A percentile compares a stretch with the other conserved stretches of the same genome.
phyloP scores from a whole-genome alignment of 2,329 filamentous ascomycete genomes.

The Cytospora piceicola region DNA sequence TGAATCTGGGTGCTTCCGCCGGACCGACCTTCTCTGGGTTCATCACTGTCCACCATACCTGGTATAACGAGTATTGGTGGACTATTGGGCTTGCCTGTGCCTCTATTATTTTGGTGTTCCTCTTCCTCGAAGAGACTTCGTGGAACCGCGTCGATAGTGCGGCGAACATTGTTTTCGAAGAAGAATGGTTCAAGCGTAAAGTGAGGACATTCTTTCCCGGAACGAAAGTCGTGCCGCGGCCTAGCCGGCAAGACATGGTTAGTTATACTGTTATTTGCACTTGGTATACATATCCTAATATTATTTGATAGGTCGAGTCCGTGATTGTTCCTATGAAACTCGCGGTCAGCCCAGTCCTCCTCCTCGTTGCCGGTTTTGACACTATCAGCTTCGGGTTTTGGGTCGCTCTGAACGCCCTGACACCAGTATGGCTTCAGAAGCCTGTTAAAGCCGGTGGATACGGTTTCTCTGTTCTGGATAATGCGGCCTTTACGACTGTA shows the following conservation, averaged over 20 bases:
- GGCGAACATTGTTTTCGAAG: conserved; percentile 31
- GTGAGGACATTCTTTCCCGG: conserved; percentile 40
- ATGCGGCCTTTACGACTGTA: conserved; percentile 44
- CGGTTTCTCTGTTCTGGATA: conserved; percentile 46
- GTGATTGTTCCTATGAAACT: conserved; percentile 36
- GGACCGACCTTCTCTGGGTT: conserved; percentile 47
- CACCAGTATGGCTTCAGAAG: conserved; percentile 45
- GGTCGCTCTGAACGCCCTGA: conserved; percentile 44
- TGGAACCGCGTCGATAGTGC: conserved; percentile 38
- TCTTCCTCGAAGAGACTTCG: conserved; percentile 46
- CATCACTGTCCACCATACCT: conserved; percentile 41
- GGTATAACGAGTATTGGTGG: conserved; percentile 49
- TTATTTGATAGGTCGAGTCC: conserved; percentile 22
- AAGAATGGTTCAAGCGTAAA: conserved; percentile 35
- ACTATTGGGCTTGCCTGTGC: conserved; percentile 43
- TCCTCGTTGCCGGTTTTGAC: conserved; percentile 45
- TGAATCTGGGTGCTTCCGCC: conserved; percentile 43
- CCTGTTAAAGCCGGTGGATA: conserved; percentile 45
- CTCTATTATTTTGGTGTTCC: conserved; percentile 41
- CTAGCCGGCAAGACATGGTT: conserved; percentile 30
- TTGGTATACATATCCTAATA: neutral
- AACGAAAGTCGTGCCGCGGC: conserved; percentile 28
- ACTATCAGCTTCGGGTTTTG: conserved; percentile 50
- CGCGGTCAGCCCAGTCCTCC: conserved; percentile 41
- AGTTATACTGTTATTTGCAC: neutral